phyloP scores from a whole-genome alignment of 768 basidiomycete genomes.

The Auricularia cornea region DNA sequence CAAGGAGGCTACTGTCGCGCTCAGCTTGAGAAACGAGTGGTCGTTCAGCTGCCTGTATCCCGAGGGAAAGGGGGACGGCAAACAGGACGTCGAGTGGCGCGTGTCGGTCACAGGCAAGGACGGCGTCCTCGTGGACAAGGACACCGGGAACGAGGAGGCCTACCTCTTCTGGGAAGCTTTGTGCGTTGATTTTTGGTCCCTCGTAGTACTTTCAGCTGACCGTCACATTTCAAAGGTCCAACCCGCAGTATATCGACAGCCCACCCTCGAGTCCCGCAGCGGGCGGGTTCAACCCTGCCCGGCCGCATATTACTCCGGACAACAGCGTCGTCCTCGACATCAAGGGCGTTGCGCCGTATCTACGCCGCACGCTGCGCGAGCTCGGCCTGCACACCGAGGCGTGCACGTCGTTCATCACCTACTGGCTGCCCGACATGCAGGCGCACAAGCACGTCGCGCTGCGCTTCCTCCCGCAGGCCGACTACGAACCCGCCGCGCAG shows the following conservation, averaged over 20 bases:
- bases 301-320: not conserved
- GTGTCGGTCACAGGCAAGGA: constrained; percentile 19
- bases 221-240: not conserved
- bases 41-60: constrained; percentile 30
- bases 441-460: constrained; percentile 34
- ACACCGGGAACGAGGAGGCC: constrained; percentile 21
- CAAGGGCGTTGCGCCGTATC: constrained; percentile 24
- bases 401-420: constrained; percentile 40
- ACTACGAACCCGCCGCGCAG: constrained; percentile 33
- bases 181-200: not conserved
- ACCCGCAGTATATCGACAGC: not conserved
- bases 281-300: constrained; percentile 8
- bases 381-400: constrained; percentile 35
- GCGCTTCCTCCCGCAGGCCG: constrained; percentile 36
- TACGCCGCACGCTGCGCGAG: constrained; percentile 23
- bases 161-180: constrained; percentile 33
- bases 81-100: constrained; percentile 28
- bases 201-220: not conserved
- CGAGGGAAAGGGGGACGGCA: constrained; percentile 11
- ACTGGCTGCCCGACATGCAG: constrained; percentile 37
- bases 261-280: not conserved
- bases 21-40: constrained; percentile 27
- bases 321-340: constrained; percentile 25
- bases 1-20: constrained; percentile 18
- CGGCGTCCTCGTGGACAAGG: constrained; percentile 24